Percentiles rank a stretch among this genome's conserved stretches.
Conservation (phyloP, 148 eudicot genomes). For the Cornus kousa region DNA sequence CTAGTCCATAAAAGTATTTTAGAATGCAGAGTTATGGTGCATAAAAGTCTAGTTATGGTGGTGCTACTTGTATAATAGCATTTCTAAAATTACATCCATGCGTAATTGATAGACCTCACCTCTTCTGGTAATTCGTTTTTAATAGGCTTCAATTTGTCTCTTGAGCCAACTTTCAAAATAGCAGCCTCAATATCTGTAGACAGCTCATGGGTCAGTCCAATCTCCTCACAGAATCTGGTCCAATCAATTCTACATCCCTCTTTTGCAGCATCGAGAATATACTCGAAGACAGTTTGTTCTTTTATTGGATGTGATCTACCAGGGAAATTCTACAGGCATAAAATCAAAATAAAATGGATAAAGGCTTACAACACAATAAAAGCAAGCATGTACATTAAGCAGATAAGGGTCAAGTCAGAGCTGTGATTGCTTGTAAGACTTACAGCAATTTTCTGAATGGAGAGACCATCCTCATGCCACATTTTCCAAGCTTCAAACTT, state of each 20-base stretch:
- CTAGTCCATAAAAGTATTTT: neutral
- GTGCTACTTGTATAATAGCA: neutral
- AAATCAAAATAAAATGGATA: neutral
- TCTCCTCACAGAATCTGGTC: conserved; percentile 61
- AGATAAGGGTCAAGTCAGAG: neutral
- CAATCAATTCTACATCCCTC: conserved; percentile 69
- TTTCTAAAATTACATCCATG: neutral
- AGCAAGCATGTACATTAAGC: neutral
- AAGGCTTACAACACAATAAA: neutral
- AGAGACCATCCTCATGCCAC: conserved; percentile 70
- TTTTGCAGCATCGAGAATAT: conserved; percentile 69
- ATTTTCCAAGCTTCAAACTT: conserved; percentile 80
- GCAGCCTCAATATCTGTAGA: conserved; percentile 35
- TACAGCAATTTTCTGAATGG: conserved; percentile 70
- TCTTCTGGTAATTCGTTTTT: conserved; percentile 78
- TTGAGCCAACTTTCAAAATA: conserved; percentile 63
- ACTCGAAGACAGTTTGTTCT: conserved; percentile 60
- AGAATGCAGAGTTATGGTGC: neutral
- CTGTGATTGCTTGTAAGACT: conserved; percentile 13
- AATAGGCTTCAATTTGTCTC: conserved; percentile 71
- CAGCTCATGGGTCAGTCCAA: conserved; percentile 51
- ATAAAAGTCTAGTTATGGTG: neutral
- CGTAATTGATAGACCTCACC: conserved; percentile 36
- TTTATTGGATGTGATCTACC: conserved; percentile 79
- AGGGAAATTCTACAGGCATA: conserved; percentile 51